phyloP scores from a whole-genome alignment of 306 rosid genomes.

The Glycyrrhiza uralensis region DNA sequence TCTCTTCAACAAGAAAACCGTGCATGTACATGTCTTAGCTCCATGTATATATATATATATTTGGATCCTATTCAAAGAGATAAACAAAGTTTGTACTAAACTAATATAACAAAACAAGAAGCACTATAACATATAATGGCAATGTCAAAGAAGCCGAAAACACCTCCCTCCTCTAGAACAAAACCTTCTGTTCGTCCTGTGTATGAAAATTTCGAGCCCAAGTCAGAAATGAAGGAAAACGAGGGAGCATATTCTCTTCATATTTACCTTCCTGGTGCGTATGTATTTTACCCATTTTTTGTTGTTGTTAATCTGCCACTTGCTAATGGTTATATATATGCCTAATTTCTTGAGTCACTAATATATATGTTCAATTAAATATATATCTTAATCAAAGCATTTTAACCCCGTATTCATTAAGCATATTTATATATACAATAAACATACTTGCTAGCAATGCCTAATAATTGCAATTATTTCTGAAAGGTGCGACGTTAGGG shows the following conservation, averaged over 20 bases:
- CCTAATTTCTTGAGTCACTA: too few species aligned
- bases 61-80: background rate
- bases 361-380: too few species aligned
- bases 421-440: too few species aligned
- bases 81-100: background rate
- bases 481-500: too few species aligned
- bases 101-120: background rate
- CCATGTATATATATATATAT: background rate
- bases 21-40: too few species aligned
- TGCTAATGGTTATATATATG: too few species aligned
- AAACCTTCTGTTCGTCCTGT: background rate
- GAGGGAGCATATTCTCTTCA: conserved; percentile 20
- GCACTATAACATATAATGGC: background rate
- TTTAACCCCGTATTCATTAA: too few species aligned
- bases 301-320: too few species aligned
- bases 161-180: background rate
- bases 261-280: conserved; percentile 53
- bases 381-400: too few species aligned
- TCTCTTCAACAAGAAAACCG: conserved; percentile 30
- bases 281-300: background rate
- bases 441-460: too few species aligned
- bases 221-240: conserved; percentile 42
- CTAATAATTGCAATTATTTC: too few species aligned
- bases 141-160: conserved; percentile 45
- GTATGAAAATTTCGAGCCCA: conserved; percentile 43